Conservation (phyloP, 2,329 filamentous ascomycete species). For the Fusarium papillatum region DNA sequence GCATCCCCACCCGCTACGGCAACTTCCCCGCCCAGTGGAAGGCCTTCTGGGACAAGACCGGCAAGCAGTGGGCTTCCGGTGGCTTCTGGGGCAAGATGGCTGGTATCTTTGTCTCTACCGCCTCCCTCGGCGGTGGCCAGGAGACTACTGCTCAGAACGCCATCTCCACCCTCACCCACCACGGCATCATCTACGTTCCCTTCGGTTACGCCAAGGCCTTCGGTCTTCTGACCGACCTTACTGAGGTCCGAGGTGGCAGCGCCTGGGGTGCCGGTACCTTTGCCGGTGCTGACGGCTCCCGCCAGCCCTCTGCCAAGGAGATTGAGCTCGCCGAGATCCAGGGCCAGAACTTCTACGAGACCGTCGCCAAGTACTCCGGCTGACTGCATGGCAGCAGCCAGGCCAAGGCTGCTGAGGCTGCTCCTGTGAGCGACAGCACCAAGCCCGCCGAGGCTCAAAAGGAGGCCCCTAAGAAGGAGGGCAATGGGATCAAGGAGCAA, state of each 20-base stretch:
- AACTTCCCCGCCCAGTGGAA: conserved; percentile 99
- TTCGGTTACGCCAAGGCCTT: conserved; percentile 92
- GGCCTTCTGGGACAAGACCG: conserved; percentile 92
- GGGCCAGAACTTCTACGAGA: conserved; percentile 87
- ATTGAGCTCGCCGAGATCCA: conserved; percentile 84
- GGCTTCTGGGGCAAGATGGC: conserved; percentile 90
- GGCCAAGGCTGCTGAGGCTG: conserved; percentile 41
- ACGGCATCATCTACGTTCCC: conserved; percentile 97
- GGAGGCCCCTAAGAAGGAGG: conserved; percentile 34
- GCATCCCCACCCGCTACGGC: conserved; percentile 95
- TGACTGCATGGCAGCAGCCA: conserved; percentile 82
- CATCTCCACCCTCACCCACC: conserved; percentile 90
- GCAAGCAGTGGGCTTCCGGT: conserved; percentile 85
- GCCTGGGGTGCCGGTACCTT: conserved; percentile 98
- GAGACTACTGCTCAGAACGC: conserved; percentile 86
- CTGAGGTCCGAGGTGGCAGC: conserved; percentile 87
- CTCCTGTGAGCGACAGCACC: conserved; percentile 43
- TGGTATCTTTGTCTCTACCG: conserved; percentile 93
- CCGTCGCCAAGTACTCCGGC: conserved; percentile 77
- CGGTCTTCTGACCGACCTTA: conserved; percentile 75
- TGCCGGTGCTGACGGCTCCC: conserved; percentile 81
- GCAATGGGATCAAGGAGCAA: conserved; percentile 46
- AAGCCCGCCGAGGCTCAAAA: conserved; percentile 34
- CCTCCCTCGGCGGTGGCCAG: conserved; percentile 88
- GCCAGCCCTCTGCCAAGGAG: conserved; percentile 83